Evolutionary conservation across 1,284 basidiomycete species (phyloP), one percentile per base, ranked within the genome.

Genomic region (Earliella scabrosa): DNA sequence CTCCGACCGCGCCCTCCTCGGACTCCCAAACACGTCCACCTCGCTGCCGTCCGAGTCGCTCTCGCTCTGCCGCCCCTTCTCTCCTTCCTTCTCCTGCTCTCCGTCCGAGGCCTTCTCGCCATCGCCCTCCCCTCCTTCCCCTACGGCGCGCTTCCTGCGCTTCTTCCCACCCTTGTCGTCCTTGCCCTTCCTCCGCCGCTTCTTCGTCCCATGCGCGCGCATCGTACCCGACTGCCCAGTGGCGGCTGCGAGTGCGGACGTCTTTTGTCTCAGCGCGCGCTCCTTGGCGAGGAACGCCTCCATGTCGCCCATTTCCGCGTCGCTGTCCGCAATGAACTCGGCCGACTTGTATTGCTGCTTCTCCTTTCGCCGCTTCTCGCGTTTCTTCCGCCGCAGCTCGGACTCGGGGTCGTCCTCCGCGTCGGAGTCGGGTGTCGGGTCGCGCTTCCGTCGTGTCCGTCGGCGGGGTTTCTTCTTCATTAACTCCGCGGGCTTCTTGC

Each of bases 301-400:
- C 71, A 90, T 85, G 63, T 87, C 83, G 18, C 81, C 90, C 57
- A 83, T 82, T 70, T 92, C 92, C 59, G 80, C 90, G 66, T 97
- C 94, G 63, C 90, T 92, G 71, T 96, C 93, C 68, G 89, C 84
- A 68, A 96, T 94, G 69, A 95, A 93, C 69, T 93, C 89, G 6
- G 94, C 93, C 11, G 87, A 90, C 73, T 95, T 95, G 80, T 90
- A 95, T 53, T 77, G 72, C 71, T 87, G 81, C 65, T 85, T 80
- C 71, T 95, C 92, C 67, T 87, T 85, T 65, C 76, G 79, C 73
- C 85, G 83, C 75, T 76, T 75, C 67, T 70, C 74, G 63, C 68
- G 68, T 68, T 75, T 79, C 68, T 77, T 81, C 66, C 66, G 71
- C 39, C 75, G 76, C 60, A 81, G 81, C 46, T 80, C 77, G n/a